A percentile compares a stretch with the other conserved stretches of the same genome.
Evolutionary conservation across 1,284 basidiomycete genomes (phyloP).

Genomic region (Leccinum pachyderme): DNA sequence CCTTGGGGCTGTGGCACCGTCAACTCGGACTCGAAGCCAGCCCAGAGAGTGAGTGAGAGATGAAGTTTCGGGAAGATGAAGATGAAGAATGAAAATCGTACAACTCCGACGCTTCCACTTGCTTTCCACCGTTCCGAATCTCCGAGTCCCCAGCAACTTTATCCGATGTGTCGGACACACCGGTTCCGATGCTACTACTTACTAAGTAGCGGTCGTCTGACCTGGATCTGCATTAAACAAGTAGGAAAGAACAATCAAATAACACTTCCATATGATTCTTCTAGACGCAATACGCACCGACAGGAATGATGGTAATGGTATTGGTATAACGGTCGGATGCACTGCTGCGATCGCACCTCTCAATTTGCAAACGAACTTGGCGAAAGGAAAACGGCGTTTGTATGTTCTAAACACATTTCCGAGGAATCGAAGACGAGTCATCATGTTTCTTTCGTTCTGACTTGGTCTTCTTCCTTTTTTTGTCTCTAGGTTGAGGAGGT

Average conservation of each 20-base stretch:
- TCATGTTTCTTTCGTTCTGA: background rate
- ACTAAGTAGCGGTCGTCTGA: background rate
- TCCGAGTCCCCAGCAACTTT: background rate
- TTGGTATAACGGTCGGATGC: no score
- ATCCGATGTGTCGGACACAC: background rate
- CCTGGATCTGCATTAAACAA: background rate
- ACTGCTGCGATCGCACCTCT: background rate
- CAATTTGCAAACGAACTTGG: constrained; percentile 7
- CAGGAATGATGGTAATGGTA: no score
- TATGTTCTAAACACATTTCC: constrained; percentile 16
- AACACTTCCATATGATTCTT: background rate
- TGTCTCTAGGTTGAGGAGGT: background rate
- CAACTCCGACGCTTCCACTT: background rate
- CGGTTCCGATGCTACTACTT: background rate
- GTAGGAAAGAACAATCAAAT: background rate
- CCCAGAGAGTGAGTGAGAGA: background rate
- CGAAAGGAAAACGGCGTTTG: background rate
- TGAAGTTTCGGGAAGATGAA: background rate
- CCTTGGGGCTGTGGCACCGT: background rate
- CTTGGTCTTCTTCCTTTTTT: background rate
- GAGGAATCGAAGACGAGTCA: constrained; percentile 17
- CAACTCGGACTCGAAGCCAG: background rate
- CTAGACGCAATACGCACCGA: background rate
- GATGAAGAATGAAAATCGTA: background rate
- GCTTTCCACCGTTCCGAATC: background rate